A percentile compares a stretch with the other conserved stretches of the same genome.
Evolutionary conservation across 805 yeast genomes (phyloP).

Genomic region (Sporopachydermia lactativora): DNA sequence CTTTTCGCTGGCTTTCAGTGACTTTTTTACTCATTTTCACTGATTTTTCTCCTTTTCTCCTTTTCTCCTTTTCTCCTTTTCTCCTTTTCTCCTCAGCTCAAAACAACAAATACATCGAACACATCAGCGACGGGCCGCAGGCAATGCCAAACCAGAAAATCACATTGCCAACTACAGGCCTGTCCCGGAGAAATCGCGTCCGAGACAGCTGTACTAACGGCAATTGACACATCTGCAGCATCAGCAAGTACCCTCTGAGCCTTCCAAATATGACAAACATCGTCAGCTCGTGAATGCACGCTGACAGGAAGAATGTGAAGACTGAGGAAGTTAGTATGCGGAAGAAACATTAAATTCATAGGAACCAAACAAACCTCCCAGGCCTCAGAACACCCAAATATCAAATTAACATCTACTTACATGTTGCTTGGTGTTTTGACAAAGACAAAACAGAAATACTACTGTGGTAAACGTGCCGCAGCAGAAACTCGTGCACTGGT

Average conservation of each 20-base stretch:
- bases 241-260: conserved; percentile 64
- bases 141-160: conserved; percentile 89
- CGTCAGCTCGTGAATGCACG: conserved; percentile 78
- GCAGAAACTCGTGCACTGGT: conserved; percentile 80
- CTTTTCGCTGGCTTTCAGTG: no score
- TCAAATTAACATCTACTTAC: no score
- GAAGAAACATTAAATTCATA: no score
- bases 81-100: conserved; percentile 18
- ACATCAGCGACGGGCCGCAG: conserved; percentile 78
- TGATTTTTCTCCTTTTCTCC: background rate
- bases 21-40: no score
- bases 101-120: conserved; percentile 70
- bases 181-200: conserved; percentile 39
- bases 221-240: conserved; percentile 77
- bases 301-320: conserved; percentile 64
- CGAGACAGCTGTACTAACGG: conserved; percentile 60
- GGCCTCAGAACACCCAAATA: no score
- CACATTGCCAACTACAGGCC: conserved; percentile 55
- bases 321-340: no score
- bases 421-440: conserved; percentile 52
- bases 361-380: no score
- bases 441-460: conserved; percentile 64
- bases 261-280: conserved; percentile 80
- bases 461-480: conserved; percentile 90
- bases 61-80: background rate